Base-by-base conservation (phyloP, 2,329 filamentous ascomycete genomes). In the Penicillium griseofulvum region DNA sequence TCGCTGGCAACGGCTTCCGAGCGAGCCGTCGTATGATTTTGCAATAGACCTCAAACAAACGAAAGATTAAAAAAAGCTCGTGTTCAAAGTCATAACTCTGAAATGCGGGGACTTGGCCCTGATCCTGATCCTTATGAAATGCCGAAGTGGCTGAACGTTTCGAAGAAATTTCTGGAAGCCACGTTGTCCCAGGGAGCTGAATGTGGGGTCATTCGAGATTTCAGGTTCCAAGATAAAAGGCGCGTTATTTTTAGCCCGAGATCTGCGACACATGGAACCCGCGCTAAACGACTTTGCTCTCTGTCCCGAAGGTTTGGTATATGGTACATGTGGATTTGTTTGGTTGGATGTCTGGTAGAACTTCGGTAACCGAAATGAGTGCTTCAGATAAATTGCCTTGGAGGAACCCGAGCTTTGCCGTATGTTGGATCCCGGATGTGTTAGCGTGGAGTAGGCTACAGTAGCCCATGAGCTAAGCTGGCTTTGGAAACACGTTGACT, bases 131-230 rank as follows among this genome's bases (percentile, higher is more conserved):
- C 29, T 5, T 14, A 2, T 26, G 17, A 24, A 22, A 12, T 42
- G 37, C 37, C 46, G 49, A 54, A 42, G 49, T 44, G 45, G 34
- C 28, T 36, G 50, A 44, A 42, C 19, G 17, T 47, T 67, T 61
- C 57, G 64, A 65, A 58, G 61, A 67, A 62, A 49, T 61, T 68
- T 70, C 68, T 67, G 63, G 68, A 71, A 70, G 61, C 61, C 61
- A 64, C 51, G 55, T 58, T 58, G 54, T 54, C 57, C 45, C 54
- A 44, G 24, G 50, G 49, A 34, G 17, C 28, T 33, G 48, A 5
- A 26, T 54, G 51, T 49, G 44, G 44, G 43, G 43, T 33, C 38
- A 16, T 34, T 24, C 36, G 14, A 22, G 49, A 45, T 44, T 44
- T 43, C 48, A 52, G 39, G 11, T 37, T 53, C 33, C 14, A n/a